Evolutionary conservation across 1,284 basidiomycete species (phyloP).

Genomic region (Acaromyces ingoldii): DNA sequence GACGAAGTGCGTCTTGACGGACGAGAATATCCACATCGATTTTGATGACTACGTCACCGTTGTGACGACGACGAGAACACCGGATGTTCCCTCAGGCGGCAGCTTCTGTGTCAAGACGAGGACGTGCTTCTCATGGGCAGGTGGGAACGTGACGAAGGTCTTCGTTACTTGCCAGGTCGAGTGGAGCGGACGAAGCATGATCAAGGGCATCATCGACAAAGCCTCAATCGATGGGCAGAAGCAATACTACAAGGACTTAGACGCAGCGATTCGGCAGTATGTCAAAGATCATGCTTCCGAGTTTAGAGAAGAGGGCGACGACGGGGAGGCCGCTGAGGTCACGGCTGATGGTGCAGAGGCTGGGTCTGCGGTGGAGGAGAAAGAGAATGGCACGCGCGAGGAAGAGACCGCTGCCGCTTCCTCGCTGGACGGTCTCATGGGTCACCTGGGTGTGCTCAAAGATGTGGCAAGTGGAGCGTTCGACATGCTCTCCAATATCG

Average conservation of each 20-base stretch:
- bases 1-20: conserved; percentile 86
- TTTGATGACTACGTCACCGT: conserved; percentile 77
- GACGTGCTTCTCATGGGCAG: conserved; percentile 92
- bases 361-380: conserved; percentile 6
- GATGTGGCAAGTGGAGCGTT: not conserved
- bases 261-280: conserved; percentile 69
- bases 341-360: conserved; percentile 7
- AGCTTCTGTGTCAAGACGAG: conserved; percentile 89
- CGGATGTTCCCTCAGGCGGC: conserved; percentile 87
- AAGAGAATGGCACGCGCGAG: not conserved
- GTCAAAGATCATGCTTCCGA: conserved; percentile 81
- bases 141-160: conserved; percentile 68
- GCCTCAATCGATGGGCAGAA: conserved; percentile 93
- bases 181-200: conserved; percentile 93
- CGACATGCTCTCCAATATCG: conserved; percentile 13
- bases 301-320: conserved; percentile 78
- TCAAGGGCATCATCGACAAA: conserved; percentile 90
- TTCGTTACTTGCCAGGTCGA: conserved; percentile 87
- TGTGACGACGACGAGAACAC: conserved; percentile 83
- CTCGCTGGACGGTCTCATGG: not conserved
- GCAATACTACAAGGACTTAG: conserved; percentile 76
- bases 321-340: conserved; percentile 43
- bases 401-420: not conserved
- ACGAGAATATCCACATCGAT: conserved; percentile 76
- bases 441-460: not conserved